phyloP scores from a whole-genome alignment of 495 filamentous ascomycete genomes.

The Trichoderma orchidacearum region DNA sequence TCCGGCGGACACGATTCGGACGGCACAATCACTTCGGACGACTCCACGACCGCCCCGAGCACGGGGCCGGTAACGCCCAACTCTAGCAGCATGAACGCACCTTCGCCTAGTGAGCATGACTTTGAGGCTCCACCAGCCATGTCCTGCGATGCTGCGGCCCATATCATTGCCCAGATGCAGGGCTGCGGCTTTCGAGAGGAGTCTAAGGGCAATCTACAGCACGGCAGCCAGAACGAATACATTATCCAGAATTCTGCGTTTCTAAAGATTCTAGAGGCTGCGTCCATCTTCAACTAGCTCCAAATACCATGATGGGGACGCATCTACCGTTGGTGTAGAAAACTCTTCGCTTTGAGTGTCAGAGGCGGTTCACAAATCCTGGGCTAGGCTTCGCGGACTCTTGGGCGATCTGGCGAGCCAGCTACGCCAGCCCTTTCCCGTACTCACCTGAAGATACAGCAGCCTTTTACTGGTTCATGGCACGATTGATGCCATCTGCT shows the following conservation, averaged over 20 bases:
- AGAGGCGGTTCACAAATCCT: too few species aligned
- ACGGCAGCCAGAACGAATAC: neutral
- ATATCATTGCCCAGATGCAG: conserved; percentile 3
- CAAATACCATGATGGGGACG: conserved; percentile 16
- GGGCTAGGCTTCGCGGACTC: too few species aligned
- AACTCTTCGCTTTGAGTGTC: conserved; percentile 73
- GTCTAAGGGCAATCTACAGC: neutral
- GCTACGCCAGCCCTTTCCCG: neutral
- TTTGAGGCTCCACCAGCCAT: neutral
- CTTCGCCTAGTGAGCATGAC: neutral
- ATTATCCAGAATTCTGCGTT: conserved; percentile 1
- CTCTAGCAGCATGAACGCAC: neutral
- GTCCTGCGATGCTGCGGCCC: conserved; percentile 1
- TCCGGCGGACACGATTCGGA: neutral
- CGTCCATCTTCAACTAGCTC: neutral
- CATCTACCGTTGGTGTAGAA: conserved; percentile 79
- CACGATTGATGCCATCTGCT: neutral
- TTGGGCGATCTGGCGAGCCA: too few species aligned
- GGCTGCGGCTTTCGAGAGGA: neutral
- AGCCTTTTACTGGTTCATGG: neutral
- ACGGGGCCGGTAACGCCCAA: neutral
- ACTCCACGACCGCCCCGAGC: neutral
- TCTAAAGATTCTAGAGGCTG: neutral
- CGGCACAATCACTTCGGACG: neutral
- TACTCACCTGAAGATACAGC: neutral